Evolutionary conservation across 2,329 filamentous ascomycete genomes (phyloP).

Genomic region (Colletotrichum eremochloae): DNA sequence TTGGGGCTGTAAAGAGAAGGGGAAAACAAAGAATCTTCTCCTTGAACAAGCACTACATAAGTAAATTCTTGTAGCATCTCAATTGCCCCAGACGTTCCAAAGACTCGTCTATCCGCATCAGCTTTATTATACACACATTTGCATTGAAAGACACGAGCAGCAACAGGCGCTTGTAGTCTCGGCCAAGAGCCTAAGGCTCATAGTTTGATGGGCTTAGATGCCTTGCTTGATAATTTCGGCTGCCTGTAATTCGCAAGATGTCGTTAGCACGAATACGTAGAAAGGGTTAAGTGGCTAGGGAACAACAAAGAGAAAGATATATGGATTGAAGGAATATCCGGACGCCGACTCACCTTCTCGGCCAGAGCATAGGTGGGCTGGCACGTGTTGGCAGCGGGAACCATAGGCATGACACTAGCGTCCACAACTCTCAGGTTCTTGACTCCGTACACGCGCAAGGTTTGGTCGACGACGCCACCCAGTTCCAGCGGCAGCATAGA

Average conservation of each 20-base stretch:
- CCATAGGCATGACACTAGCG: slow-evolving; percentile 50
- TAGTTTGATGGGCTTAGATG: background rate
- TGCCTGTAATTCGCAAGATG: background rate
- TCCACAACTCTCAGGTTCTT: slow-evolving; percentile 48
- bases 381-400: slow-evolving; percentile 49
- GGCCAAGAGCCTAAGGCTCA: background rate
- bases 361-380: slow-evolving; percentile 55
- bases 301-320: background rate
- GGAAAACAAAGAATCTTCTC: background rate
- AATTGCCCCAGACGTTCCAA: background rate
- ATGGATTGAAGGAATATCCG: too few relatives aligned
- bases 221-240: slow-evolving; percentile 32
- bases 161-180: background rate
- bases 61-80: background rate
- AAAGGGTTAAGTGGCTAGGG: background rate
- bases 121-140: background rate
- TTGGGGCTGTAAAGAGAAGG: background rate
- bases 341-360: slow-evolving; percentile 45
- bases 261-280: background rate
- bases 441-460: slow-evolving; percentile 50
- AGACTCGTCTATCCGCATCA: background rate
- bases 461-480: slow-evolving; percentile 51
- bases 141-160: too few relatives aligned
- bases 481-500: slow-evolving; percentile 61
- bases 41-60: background rate